Conservation (phyloP, 495 filamentous ascomycete species). For the Penicillium diatomitis region DNA sequence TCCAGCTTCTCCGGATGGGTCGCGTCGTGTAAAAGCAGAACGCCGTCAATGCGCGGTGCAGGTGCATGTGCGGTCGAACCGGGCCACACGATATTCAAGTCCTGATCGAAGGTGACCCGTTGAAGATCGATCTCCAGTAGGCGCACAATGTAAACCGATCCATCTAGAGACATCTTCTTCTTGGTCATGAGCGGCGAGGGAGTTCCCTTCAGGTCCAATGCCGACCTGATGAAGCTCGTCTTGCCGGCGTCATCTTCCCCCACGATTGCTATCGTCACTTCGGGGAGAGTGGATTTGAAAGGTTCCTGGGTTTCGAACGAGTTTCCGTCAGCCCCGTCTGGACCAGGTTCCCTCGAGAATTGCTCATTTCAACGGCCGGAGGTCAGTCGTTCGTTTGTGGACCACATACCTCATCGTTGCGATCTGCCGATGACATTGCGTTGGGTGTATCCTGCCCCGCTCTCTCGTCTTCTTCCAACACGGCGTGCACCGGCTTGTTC, state of each 20-base stretch:
- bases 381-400: no score
- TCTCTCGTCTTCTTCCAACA: constrained; percentile 28
- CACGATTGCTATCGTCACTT: constrained; percentile 80
- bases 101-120: constrained; percentile 35
- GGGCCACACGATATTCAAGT: constrained; percentile 67
- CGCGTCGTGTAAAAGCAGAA: constrained; percentile 77
- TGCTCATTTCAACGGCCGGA: no score
- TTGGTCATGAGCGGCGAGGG: constrained; percentile 49
- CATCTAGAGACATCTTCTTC: constrained; percentile 70
- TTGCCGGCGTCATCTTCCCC: constrained; percentile 78
- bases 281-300: constrained; percentile 22
- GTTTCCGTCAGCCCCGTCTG: constrained; percentile 9
- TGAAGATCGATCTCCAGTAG: constrained; percentile 62
- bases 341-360: background rate
- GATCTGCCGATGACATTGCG: constrained; percentile 6
- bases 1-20: constrained; percentile 61
- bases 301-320: constrained; percentile 12
- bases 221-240: constrained; percentile 77
- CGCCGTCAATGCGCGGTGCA: constrained; percentile 70
- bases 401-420: constrained; percentile 21
- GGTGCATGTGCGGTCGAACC: constrained; percentile 54
- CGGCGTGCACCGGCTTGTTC: constrained; percentile 12
- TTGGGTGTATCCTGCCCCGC: constrained; percentile 6
- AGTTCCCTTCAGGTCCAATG: constrained; percentile 56
- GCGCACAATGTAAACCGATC: constrained; percentile 65